phyloP scores from a whole-genome alignment of 1,139 yeast species.

The Sugiyamaella neomexicana region DNA sequence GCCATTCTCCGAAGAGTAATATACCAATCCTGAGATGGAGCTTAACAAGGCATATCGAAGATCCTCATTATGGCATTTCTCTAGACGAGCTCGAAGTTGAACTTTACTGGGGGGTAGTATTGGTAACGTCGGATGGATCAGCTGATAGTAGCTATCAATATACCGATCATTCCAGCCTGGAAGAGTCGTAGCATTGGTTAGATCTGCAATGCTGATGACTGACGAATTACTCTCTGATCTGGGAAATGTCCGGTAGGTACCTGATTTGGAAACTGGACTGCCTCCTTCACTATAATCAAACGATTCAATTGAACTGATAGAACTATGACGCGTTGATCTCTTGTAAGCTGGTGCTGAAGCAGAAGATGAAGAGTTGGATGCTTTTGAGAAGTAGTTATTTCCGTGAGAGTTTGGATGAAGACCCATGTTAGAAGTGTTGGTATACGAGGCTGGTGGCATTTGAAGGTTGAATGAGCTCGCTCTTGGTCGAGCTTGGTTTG shows the following conservation, averaged over 20 bases:
- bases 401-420: constrained; percentile 16
- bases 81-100: constrained; percentile 37
- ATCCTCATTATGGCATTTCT: constrained; percentile 30
- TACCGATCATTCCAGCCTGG: constrained; percentile 39
- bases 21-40: constrained; percentile 30
- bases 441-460: constrained; percentile 1
- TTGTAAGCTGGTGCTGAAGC: constrained; percentile 10
- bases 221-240: constrained; percentile 8
- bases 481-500: constrained; percentile 16
- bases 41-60: constrained; percentile 30
- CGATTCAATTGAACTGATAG: constrained; percentile 26
- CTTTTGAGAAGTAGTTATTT: constrained; percentile 22
- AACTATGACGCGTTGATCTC: constrained; percentile 22
- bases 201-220: constrained; percentile 8
- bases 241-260: not conserved
- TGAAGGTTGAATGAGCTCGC: constrained; percentile 21
- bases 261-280: not conserved
- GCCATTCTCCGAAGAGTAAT: constrained; percentile 17
- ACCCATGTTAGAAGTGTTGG: not conserved
- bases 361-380: constrained; percentile 15
- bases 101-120: constrained; percentile 41
- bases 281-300: constrained; percentile 17
- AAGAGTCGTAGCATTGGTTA: not conserved
- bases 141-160: constrained; percentile 42
- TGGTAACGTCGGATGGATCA: constrained; percentile 45